Percentiles rank a stretch among this genome's conserved stretches.
phyloP scores from a whole-genome alignment of 1,284 basidiomycete genomes.

The Pyrrhoderma noxium region DNA sequence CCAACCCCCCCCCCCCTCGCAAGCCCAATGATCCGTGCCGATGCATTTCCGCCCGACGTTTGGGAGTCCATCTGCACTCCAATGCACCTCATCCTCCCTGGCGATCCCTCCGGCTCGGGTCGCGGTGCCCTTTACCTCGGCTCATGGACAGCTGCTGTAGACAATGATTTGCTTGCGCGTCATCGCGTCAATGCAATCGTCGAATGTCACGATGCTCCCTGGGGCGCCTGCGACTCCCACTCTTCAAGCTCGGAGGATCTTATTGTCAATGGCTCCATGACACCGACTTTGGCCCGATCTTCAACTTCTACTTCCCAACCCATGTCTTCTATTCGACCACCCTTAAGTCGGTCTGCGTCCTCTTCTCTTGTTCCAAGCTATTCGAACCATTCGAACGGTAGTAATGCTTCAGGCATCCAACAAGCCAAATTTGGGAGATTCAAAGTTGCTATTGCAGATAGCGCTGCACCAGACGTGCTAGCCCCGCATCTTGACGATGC shows the following conservation, averaged over 20 bases:
- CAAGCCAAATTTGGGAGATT: constrained; percentile 39
- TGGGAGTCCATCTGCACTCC: constrained; percentile 76
- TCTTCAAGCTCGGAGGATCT: no score
- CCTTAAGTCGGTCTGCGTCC: constrained; percentile 50
- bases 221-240: constrained; percentile 29
- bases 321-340: constrained; percentile 18
- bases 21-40: constrained; percentile 59
- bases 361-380: constrained; percentile 42
- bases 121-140: constrained; percentile 35
- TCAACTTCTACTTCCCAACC: constrained; percentile 19
- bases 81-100: constrained; percentile 61
- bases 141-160: constrained; percentile 16
- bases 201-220: constrained; percentile 25
- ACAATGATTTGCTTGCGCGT: constrained; percentile 21
- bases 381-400: constrained; percentile 26
- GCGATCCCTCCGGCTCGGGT: constrained; percentile 25
- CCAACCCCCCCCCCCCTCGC: no score
- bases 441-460: constrained; percentile 59
- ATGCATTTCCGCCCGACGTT: constrained; percentile 58
- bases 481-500: constrained; percentile 47
- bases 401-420: constrained; percentile 57
- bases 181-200: constrained; percentile 11
- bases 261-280: background rate
- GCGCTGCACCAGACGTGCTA: constrained; percentile 40
- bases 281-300: background rate